Evolutionary conservation across 1,284 basidiomycete genomes (phyloP).

Genomic region (Moesziomyces globuligerus): DNA sequence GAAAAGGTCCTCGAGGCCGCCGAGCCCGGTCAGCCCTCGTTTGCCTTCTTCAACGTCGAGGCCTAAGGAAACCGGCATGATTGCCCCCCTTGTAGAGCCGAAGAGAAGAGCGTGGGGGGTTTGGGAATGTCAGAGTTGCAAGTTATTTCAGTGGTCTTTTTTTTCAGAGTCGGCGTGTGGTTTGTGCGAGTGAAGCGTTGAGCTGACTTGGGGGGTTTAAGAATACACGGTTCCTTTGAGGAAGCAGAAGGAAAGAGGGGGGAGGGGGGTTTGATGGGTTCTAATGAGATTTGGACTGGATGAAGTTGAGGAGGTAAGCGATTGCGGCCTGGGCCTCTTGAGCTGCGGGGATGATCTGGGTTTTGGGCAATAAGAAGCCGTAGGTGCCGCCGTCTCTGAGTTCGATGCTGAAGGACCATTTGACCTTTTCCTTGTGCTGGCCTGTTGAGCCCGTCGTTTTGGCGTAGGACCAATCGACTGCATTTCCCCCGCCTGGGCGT

Average conservation of each 20-base stretch:
- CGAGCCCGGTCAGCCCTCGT: constrained; percentile 76
- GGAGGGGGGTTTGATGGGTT: no score
- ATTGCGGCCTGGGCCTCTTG: constrained; percentile 26
- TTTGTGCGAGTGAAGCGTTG: no score
- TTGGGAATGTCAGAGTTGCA: no score
- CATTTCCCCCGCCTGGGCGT: constrained; percentile 56
- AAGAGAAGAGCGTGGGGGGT: no score
- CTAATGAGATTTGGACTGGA: constrained; percentile 20
- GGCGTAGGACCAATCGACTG: constrained; percentile 77
- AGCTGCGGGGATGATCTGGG: constrained; percentile 78
- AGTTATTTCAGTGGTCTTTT: no score
- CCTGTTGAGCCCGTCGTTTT: constrained; percentile 77
- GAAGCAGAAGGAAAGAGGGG: not conserved
- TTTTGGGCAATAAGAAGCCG: constrained; percentile 77
- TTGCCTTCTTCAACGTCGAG: constrained; percentile 34
- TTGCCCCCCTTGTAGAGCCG: not conserved
- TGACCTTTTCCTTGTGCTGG: constrained; percentile 69
- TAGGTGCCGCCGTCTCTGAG: constrained; percentile 85
- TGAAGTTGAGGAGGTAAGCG: constrained; percentile 43
- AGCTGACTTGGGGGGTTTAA: not conserved
- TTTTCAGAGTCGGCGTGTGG: no score
- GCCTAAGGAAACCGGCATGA: not conserved
- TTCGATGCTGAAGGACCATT: constrained; percentile 81
- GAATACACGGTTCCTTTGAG: not conserved
- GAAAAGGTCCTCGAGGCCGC: constrained; percentile 80